A percentile compares a stretch with the other conserved stretches of the same genome.
Conservation (phyloP, 164 flowering plant species). For the Chimonanthus salicifolius region DNA sequence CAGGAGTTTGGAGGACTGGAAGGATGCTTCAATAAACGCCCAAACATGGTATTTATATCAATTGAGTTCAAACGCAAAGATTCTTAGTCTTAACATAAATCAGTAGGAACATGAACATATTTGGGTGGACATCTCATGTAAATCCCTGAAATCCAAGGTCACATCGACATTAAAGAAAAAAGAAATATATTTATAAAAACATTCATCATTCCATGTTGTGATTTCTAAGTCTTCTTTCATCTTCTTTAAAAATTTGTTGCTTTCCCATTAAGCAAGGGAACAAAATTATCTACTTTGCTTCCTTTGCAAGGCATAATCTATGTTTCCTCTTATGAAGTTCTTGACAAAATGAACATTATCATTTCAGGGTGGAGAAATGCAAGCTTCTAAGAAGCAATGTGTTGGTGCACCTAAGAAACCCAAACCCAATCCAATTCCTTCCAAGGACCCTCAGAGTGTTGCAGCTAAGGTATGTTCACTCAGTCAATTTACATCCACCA, state of each 20-base stretch:
- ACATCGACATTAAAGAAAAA: neutral
- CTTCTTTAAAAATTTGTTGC: too few species aligned
- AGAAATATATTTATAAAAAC: neutral
- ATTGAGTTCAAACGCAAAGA: too few species aligned
- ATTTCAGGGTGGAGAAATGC: slow-evolving; percentile 8
- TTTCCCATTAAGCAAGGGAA: too few species aligned
- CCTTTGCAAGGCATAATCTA: too few species aligned
- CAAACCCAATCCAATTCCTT: slow-evolving; percentile 35
- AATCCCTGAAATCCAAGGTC: neutral
- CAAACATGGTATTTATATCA: slow-evolving; percentile 28
- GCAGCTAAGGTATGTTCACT: slow-evolving; percentile 68
- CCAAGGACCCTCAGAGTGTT: slow-evolving; percentile 86
- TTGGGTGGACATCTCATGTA: too few species aligned
- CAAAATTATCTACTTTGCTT: too few species aligned
- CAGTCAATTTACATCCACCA: neutral
- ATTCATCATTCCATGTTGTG: neutral
- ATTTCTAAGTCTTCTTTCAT: neutral
- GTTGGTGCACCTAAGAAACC: slow-evolving; percentile 30
- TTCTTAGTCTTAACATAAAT: too few species aligned
- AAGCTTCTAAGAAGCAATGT: slow-evolving; percentile 54
- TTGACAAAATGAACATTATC: too few species aligned
- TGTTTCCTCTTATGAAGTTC: too few species aligned
- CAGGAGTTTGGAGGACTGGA: slow-evolving; percentile 27
- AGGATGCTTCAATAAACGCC: slow-evolving; percentile 38
- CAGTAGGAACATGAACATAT: too few species aligned